Evolutionary conservation across 2,329 filamentous ascomycete genomes (phyloP).

Genomic region (Cladophialophora chaetospira): DNA sequence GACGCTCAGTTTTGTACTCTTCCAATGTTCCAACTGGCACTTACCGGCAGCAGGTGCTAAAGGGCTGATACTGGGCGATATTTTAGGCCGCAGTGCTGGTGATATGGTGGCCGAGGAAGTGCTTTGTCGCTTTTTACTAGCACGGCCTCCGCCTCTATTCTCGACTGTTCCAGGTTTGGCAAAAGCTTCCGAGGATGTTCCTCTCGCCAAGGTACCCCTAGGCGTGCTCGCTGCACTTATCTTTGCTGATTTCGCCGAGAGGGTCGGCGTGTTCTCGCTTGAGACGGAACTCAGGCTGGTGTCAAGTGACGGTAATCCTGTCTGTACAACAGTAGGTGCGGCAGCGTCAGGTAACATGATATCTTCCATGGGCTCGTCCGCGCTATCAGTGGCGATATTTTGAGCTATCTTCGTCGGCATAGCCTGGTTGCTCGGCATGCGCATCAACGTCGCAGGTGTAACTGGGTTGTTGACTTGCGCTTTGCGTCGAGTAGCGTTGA

Average conservation of each 20-base stretch:
- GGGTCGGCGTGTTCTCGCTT: constrained; percentile 57
- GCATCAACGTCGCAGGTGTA: constrained; percentile 87
- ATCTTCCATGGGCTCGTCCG: constrained; percentile 63
- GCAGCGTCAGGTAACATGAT: constrained; percentile 74
- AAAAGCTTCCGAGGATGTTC: constrained; percentile 43
- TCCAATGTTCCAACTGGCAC: constrained; percentile 39
- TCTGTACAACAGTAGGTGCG: constrained; percentile 49
- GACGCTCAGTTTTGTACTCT: constrained; percentile 17
- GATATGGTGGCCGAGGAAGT: constrained; percentile 75
- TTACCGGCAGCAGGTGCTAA: constrained; percentile 71
- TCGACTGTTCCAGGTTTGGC: constrained; percentile 33
- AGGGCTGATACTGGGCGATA: constrained; percentile 93
- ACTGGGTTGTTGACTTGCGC: constrained; percentile 60
- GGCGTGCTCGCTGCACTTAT: constrained; percentile 53
- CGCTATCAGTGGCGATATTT: constrained; percentile 44
- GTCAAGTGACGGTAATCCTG: constrained; percentile 54
- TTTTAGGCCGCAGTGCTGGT: constrained; percentile 81
- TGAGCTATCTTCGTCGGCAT: constrained; percentile 38
- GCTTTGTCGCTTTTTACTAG: constrained; percentile 70
- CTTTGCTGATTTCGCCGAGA: constrained; percentile 68
- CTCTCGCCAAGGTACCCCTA: constrained; percentile 34
- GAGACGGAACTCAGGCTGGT: constrained; percentile 45
- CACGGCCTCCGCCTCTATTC: constrained; percentile 46
- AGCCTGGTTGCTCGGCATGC: constrained; percentile 56
- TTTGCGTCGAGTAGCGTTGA: constrained; percentile 32